These are phyloP conservation scores for Rhizopus arrhizus DNA, from an alignment of 371 early-diverging fungal genomes.

Conservation along the genomic window DNA sequence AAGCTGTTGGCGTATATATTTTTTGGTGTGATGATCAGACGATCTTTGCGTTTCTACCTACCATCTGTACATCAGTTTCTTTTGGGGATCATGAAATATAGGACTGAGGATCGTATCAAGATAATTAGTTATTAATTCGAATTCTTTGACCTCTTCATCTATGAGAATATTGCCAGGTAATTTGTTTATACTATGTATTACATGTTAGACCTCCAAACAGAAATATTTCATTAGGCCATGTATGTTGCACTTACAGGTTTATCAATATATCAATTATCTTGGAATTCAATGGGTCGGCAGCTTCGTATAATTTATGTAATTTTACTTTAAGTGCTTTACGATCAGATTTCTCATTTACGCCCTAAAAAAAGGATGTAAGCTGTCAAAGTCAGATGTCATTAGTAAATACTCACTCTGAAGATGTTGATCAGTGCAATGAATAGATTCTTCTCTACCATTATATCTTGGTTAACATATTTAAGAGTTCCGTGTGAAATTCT, in stretches of 20 bases:
- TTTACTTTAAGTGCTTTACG: conserved; percentile 28
- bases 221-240: conserved; percentile 22
- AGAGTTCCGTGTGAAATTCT: conserved; percentile 24
- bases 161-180: conserved; percentile 22
- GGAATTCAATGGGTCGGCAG: conserved; percentile 23
- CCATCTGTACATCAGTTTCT: conserved; percentile 21
- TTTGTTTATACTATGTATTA: conserved; percentile 23
- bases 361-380: conserved; percentile 27
- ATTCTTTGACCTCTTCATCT: conserved; percentile 25
- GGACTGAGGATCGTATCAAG: conserved; percentile 17
- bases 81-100: background rate
- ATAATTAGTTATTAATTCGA: conserved; percentile 19
- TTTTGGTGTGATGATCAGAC: conserved; percentile 16
- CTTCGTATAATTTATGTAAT: conserved; percentile 24
- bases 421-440: conserved; percentile 21
- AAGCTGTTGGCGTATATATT: conserved; percentile 19
- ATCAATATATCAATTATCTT: conserved; percentile 27
- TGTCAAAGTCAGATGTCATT: conserved; percentile 25
- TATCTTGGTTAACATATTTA: conserved; percentile 23
- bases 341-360: conserved; percentile 23
- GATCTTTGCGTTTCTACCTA: conserved; percentile 24
- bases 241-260: conserved; percentile 24
- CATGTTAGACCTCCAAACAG: conserved; percentile 25
- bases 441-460: conserved; percentile 22
- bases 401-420: conserved; percentile 27